Evolutionary conservation across 306 rosid species (phyloP), one percentile per base, ranked within the genome.

Genomic region (Ziziphus jujuba): DNA sequence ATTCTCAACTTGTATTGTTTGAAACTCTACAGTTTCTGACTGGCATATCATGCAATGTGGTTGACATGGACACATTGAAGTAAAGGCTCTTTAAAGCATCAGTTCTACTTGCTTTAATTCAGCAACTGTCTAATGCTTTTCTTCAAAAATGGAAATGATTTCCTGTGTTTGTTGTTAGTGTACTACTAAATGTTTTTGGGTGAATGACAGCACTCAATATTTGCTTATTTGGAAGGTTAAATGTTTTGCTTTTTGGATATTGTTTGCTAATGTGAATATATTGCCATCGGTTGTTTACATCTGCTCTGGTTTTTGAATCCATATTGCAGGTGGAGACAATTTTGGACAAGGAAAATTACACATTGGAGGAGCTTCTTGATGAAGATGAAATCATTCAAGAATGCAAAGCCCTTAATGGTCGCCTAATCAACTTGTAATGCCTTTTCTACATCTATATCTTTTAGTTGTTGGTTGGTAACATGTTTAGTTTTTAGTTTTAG

Each of bases 361-460:
- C 96, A 12, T 77, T 95, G 83, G 99, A 95, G 66, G 99, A 95
- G 62, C 88, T 95, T 71, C 93, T 95, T 65, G 99, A 95, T 35
- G 99, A 95, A 79, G 99, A 95, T 73, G 99, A 95, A 80, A 90
- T 89, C 55, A 95, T 95, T 74, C 99, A 95, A 77, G 99, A 95
- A 73, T 95, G 99, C 95, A 95, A 95, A 87, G 90, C 96, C 67
- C 95, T 87, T 61, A 95, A 95, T 61, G 71, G 96, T 16, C 97
- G 99, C 78, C 99, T 95, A 72, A 90, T 95, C 79, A 88, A 88
- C 81, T 95, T 88, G 99, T 95, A 95, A 95, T 74, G 70, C 74
- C 70, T 77, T 65, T 71, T 70, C 61, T 56, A 51, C 10, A 21
- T 9, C 17, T 11, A 48, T 61, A 35, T 58, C 33, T 60, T 67